Evolutionary conservation across 2,329 filamentous ascomycete species (phyloP).

Genomic region (Lasiodiplodia sp.): DNA sequence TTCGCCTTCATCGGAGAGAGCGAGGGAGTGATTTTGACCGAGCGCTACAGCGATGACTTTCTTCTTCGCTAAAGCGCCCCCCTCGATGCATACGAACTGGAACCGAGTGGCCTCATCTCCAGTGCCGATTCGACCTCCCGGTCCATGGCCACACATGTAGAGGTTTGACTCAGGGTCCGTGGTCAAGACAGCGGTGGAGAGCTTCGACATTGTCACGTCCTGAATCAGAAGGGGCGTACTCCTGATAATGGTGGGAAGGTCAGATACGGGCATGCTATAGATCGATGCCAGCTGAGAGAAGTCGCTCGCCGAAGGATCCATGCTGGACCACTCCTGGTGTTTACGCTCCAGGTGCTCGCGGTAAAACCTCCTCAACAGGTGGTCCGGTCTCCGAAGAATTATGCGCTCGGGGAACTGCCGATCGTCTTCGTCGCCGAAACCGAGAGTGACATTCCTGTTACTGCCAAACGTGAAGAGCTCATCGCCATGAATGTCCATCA

Average conservation of each 20-base stretch:
- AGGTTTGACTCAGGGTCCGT: slow-evolving; percentile 88
- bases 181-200: slow-evolving; percentile 89
- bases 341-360: slow-evolving; percentile 67
- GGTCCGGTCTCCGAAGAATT: slow-evolving; percentile 75
- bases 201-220: slow-evolving; percentile 86
- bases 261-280: slow-evolving; percentile 51
- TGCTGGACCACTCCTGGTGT: slow-evolving; percentile 46
- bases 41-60: slow-evolving; percentile 80
- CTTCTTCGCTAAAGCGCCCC: slow-evolving; percentile 74
- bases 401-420: slow-evolving; percentile 91
- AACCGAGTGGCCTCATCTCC: slow-evolving; percentile 92
- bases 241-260: slow-evolving; percentile 75
- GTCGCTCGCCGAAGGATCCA: slow-evolving; percentile 42
- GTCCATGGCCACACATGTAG: slow-evolving; percentile 90
- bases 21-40: slow-evolving; percentile 90
- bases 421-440: slow-evolving; percentile 94
- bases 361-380: slow-evolving; percentile 77
- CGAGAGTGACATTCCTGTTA: slow-evolving; percentile 92
- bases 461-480: slow-evolving; percentile 95
- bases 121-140: slow-evolving; percentile 85
- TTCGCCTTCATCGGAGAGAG: slow-evolving; percentile 83
- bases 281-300: slow-evolving; percentile 33
- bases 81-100: slow-evolving; percentile 81
- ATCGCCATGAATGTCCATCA: slow-evolving; percentile 66
- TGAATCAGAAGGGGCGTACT: slow-evolving; percentile 77